Evolutionary conservation across 1,284 basidiomycete species (phyloP), one percentile per base, ranked within the genome.

Genomic region (Wolfiporia cocos): DNA sequence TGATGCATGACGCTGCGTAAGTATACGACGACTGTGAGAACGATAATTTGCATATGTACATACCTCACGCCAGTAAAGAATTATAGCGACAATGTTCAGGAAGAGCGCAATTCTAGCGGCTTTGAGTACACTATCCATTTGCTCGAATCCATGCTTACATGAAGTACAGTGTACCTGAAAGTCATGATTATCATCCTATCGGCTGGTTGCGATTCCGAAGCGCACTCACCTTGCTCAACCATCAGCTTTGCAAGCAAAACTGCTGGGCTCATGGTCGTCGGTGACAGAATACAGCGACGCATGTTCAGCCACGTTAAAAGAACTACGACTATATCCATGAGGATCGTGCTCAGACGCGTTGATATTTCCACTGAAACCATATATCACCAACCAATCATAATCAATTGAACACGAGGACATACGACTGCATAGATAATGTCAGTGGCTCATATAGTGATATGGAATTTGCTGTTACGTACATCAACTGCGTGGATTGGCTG

Each of bases 141-240:
- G 14, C 26, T 28, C 14, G 9, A 9, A 14, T 9, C 21, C 21
- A 9, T 22, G 18, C 34, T 20, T 11, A 36, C 34, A 36, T 6
- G 34, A 36, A 36, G 15, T 36, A 36, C 17, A 36, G 21, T 5
- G 34, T 20, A n/a, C n/a, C n/a, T n/a, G n/a, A n/a, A n/a, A n/a
- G n/a, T 11, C 34, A 11, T 36, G 21, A n/a, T n/a, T n/a, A n/a
- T n/a, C n/a, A 28, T 19, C 11, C 5, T 7, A 20, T 17, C 11
- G 7, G 34, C 15, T 9, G 15, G 21, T 18, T n/a, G n/a, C n/a
- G n/a, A 11, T 9, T 23, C 6, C 11, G 14, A 6, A 18, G 34
- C 6, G 18, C 11, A 36, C 34, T 11, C 10, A 36, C 34, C 34
- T 7, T 36, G 12, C 21, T 19, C 10, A 36, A 36, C 12, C 9